Percentiles rank a stretch among this genome's conserved stretches.
phyloP scores from a whole-genome alignment of 2,329 filamentous ascomycete genomes.

The Pleurostoma richardsiae region DNA sequence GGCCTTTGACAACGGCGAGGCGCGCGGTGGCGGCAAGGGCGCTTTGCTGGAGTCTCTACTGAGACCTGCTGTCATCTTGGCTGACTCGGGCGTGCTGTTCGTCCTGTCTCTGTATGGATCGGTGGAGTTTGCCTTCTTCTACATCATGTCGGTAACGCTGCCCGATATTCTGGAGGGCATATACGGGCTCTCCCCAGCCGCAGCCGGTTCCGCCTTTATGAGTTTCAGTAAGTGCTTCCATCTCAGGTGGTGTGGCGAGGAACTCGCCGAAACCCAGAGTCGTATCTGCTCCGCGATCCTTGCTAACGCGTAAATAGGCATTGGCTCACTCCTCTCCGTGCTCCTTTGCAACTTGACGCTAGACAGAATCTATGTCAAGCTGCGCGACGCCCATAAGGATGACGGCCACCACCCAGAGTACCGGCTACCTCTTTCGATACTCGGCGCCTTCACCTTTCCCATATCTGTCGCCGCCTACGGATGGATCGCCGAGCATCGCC shows the following conservation, averaged over 20 bases:
- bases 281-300: constrained; percentile 4
- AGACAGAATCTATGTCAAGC: constrained; percentile 47
- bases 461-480: constrained; percentile 41
- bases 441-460: constrained; percentile 40
- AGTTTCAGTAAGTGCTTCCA: constrained; percentile 37
- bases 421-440: constrained; percentile 46
- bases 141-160: constrained; percentile 48
- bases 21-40: constrained; percentile 17
- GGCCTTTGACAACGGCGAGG: constrained; percentile 19
- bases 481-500: constrained; percentile 38
- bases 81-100: constrained; percentile 48
- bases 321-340: constrained; percentile 42
- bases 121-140: constrained; percentile 46
- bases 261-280: neutral
- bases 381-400: constrained; percentile 33
- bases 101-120: constrained; percentile 38
- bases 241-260: too few relatives aligned
- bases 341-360: constrained; percentile 43
- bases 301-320: constrained; percentile 24
- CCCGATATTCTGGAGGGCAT: constrained; percentile 41
- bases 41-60: constrained; percentile 32
- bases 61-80: constrained; percentile 40
- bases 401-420: constrained; percentile 44
- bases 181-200: constrained; percentile 44
- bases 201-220: constrained; percentile 48